Evolutionary conservation across 495 filamentous ascomycete species (phyloP).

Genomic region (Thozetella sp.): DNA sequence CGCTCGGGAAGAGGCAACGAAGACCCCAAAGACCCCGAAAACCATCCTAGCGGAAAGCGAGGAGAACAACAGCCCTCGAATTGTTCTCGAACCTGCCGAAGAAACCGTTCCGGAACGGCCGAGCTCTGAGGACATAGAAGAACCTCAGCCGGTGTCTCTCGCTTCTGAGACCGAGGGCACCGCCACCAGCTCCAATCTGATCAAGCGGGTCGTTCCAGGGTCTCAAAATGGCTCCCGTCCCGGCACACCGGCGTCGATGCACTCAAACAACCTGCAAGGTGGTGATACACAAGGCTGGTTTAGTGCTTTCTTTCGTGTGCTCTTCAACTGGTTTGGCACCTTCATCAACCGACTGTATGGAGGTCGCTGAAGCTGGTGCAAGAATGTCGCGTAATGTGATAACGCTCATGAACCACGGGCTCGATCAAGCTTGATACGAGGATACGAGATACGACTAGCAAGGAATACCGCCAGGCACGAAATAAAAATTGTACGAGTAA

Average conservation of each 20-base stretch:
- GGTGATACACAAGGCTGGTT: slow-evolving; percentile 21
- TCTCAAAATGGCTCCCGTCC: slow-evolving; percentile 5
- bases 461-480: too few species aligned
- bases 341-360: slow-evolving; percentile 23
- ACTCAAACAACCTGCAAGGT: slow-evolving; percentile 8
- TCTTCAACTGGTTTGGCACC: slow-evolving; percentile 30
- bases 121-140: not conserved
- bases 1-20: not conserved
- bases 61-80: slow-evolving; percentile 6
- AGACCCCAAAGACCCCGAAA: not conserved
- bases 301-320: slow-evolving; percentile 20
- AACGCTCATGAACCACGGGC: too few species aligned
- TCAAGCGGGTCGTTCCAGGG: not conserved
- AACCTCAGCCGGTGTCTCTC: not conserved
- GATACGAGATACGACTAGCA: slow-evolving; percentile 2
- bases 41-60: not conserved
- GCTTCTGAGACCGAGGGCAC: not conserved
- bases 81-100: slow-evolving; percentile 10
- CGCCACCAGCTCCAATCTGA: not conserved
- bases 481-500: slow-evolving; percentile 1
- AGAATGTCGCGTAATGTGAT: too few species aligned
- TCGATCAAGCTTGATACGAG: too few species aligned
- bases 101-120: not conserved
- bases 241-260: slow-evolving; percentile 9
- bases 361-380: slow-evolving; percentile 12